These are phyloP conservation scores for Picocystis salinarum DNA, from an alignment of 139 green algal species.

Conservation along the genomic window DNA sequence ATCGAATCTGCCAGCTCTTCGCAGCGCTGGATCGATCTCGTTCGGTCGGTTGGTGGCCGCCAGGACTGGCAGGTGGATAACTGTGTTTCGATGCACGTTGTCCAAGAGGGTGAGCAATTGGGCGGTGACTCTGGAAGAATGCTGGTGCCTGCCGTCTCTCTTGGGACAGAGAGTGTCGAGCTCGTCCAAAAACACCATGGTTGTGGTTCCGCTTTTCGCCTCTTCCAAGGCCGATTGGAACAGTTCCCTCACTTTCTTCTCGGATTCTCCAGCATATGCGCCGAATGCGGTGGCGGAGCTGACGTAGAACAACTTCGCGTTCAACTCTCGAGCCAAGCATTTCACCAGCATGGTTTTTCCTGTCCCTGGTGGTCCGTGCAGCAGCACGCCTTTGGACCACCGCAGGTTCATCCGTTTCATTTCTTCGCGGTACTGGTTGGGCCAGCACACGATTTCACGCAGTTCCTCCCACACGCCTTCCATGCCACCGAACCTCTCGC, in stretches of 20 bases:
- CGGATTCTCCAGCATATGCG: slow-evolving; percentile 59
- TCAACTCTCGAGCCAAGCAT: slow-evolving; percentile 13
- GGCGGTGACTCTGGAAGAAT: slow-evolving; percentile 68
- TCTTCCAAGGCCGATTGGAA: slow-evolving; percentile 45
- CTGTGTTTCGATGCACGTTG: slow-evolving; percentile 19
- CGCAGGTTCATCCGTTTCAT: too few relatives aligned
- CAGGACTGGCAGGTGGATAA: slow-evolving; percentile 44
- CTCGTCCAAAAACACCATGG: slow-evolving; percentile 79
- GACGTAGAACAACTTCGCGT: slow-evolving; percentile 34
- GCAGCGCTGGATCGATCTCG: slow-evolving; percentile 67
- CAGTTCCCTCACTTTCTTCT: slow-evolving; percentile 50
- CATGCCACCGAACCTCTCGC: too few relatives aligned
- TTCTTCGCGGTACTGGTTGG: too few relatives aligned
- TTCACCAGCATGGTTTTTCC: slow-evolving; percentile 27
- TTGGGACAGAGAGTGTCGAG: slow-evolving; percentile 64
- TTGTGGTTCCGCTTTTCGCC: slow-evolving; percentile 18
- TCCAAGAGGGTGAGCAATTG: slow-evolving; percentile 92
- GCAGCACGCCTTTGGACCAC: slow-evolving; percentile 15
- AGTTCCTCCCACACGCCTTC: too few relatives aligned
- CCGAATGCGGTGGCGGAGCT: slow-evolving; percentile 42
- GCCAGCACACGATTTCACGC: too few relatives aligned
- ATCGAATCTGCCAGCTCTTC: slow-evolving; percentile 19
- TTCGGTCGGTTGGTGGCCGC: slow-evolving; percentile 74
- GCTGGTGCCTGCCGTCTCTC: slow-evolving; percentile 26
- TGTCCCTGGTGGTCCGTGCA: slow-evolving; percentile 28